Evolutionary conservation across 306 rosid species (phyloP).

Genomic region (Abrus precatorius): DNA sequence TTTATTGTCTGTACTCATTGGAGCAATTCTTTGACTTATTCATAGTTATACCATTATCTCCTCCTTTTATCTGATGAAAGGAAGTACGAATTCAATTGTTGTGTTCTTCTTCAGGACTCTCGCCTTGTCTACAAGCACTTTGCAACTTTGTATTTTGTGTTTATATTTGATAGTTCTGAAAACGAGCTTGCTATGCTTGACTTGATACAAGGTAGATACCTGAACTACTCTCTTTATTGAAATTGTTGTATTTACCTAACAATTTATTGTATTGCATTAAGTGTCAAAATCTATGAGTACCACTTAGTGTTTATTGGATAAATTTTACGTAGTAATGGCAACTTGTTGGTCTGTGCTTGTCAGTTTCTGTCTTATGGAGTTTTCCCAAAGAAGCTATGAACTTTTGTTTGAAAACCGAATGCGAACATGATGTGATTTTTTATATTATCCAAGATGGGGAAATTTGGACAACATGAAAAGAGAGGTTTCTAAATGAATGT

Average conservation of each 20-base stretch:
- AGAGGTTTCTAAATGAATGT: slow-evolving; percentile 8
- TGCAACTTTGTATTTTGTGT: slow-evolving; percentile 90
- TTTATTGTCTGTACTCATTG: background rate
- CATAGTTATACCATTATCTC: slow-evolving; percentile 18
- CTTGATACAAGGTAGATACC: slow-evolving; percentile 84
- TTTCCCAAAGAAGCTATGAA: background rate
- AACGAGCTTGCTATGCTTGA: slow-evolving; percentile 99
- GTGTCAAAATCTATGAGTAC: background rate
- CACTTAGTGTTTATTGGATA: background rate
- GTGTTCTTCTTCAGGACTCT: slow-evolving; percentile 71
- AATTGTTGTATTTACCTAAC: background rate
- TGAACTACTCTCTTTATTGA: background rate
- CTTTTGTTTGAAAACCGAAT: slow-evolving; percentile 1
- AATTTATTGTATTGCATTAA: slow-evolving; percentile 6
- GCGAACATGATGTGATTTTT: background rate
- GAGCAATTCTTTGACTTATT: background rate
- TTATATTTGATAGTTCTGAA: slow-evolving; percentile 90
- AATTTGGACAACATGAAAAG: slow-evolving; percentile 11
- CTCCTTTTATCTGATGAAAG: background rate
- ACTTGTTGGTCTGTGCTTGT: background rate
- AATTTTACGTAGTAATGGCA: slow-evolving; percentile 7
- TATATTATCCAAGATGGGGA: background rate
- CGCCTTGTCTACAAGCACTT: slow-evolving; percentile 92
- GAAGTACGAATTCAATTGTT: slow-evolving; percentile 32
- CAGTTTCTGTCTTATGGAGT: slow-evolving; percentile 1